Evolutionary conservation across 2,329 filamentous ascomycete genomes (phyloP).

Genomic region (Fusarium sp.): DNA sequence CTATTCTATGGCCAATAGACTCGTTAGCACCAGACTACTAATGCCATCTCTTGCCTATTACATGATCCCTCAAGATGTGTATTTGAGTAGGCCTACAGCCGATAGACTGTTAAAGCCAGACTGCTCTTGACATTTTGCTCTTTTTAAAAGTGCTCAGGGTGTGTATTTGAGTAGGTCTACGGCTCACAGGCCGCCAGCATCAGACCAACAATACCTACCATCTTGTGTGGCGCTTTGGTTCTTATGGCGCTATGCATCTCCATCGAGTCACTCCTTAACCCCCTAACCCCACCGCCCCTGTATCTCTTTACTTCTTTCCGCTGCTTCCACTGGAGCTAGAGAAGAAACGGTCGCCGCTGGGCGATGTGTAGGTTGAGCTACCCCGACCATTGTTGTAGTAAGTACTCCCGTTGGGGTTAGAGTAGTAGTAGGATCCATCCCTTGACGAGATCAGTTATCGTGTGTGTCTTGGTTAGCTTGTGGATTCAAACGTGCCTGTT

Average conservation of each 20-base stretch:
- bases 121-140: too few relatives aligned
- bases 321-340: conserved; percentile 13
- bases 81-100: too few relatives aligned
- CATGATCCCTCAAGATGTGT: background rate
- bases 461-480: background rate
- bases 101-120: too few relatives aligned
- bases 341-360: conserved; percentile 51
- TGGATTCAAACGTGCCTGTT: conserved; percentile 59
- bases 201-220: too few relatives aligned
- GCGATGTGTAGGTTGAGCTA: conserved; percentile 66
- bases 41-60: background rate
- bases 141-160: too few relatives aligned
- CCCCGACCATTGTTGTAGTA: conserved; percentile 72
- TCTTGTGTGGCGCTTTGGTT: too few relatives aligned
- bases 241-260: too few relatives aligned
- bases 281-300: too few relatives aligned
- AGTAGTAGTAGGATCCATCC: conserved; percentile 77
- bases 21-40: conserved; percentile 4
- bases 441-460: conserved; percentile 43
- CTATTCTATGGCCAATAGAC: conserved; percentile 10
- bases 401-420: conserved; percentile 72
- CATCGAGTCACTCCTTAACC: too few relatives aligned
- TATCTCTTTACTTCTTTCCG: conserved; percentile 24
- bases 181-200: too few relatives aligned
- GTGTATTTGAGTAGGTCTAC: too few relatives aligned